phyloP scores from a whole-genome alignment of 2,329 filamentous ascomycete species.

The Escovopsis weberi region DNA sequence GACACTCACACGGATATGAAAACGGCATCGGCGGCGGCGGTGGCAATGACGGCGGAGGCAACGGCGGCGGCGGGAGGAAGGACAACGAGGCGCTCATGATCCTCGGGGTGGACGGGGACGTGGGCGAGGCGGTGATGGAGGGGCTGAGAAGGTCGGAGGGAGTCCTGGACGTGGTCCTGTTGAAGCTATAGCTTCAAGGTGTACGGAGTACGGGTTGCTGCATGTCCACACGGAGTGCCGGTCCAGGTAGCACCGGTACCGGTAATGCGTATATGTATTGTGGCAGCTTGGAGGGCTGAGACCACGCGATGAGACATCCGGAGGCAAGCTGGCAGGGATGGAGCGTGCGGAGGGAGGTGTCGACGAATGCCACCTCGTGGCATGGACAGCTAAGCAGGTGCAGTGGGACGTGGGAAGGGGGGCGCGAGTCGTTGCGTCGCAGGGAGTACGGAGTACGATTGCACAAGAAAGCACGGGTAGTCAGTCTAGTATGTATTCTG shows the following conservation, averaged over 20 bases:
- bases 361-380: too few relatives aligned
- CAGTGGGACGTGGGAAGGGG: too few relatives aligned
- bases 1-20: background rate
- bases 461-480: too few relatives aligned
- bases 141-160: conserved; percentile 35
- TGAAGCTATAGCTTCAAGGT: conserved; percentile 22
- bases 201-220: background rate
- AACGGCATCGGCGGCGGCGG: background rate
- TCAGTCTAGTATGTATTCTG: too few relatives aligned
- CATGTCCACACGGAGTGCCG: background rate
- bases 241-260: background rate
- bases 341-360: too few relatives aligned
- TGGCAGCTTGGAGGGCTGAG: too few relatives aligned
- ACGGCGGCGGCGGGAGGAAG: conserved; percentile 7
- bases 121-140: conserved; percentile 40
- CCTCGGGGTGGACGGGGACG: conserved; percentile 52
- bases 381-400: too few relatives aligned
- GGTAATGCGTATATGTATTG: too few relatives aligned
- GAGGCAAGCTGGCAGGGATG: too few relatives aligned
- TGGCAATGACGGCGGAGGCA: background rate
- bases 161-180: conserved; percentile 40
- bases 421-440: too few relatives aligned
- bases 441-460: too few relatives aligned
- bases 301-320: too few relatives aligned
- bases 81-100: conserved; percentile 69